phyloP scores from a whole-genome alignment of 345 rosid species.

The Acer campestre region DNA sequence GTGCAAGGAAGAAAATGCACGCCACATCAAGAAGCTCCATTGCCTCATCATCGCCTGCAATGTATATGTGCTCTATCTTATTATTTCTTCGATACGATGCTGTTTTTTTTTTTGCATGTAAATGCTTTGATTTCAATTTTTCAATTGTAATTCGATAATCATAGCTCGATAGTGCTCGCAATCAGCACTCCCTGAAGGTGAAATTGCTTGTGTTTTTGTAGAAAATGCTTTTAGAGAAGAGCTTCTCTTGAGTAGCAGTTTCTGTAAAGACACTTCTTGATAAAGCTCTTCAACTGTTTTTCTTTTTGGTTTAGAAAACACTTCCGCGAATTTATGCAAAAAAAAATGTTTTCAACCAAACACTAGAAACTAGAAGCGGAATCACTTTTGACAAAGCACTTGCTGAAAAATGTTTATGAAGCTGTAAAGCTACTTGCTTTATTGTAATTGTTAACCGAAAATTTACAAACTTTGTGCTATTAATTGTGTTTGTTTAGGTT shows the following conservation, averaged over 20 bases:
- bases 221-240: neutral
- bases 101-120: too few relatives aligned
- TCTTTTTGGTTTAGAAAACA: neutral
- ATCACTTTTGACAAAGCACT: too few relatives aligned
- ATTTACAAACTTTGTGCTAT: too few relatives aligned
- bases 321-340: too few relatives aligned
- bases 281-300: neutral
- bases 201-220: neutral
- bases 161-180: neutral
- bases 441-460: too few relatives aligned
- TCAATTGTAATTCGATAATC: neutral
- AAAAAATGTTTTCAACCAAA: too few relatives aligned
- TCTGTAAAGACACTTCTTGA: neutral
- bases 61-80: conserved; percentile 38
- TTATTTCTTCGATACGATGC: too few relatives aligned
- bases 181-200: neutral
- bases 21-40: conserved; percentile 73
- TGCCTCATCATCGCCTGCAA: conserved; percentile 72
- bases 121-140: neutral
- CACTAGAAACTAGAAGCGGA: too few relatives aligned
- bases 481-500: too few relatives aligned
- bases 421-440: too few relatives aligned
- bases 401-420: too few relatives aligned
- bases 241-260: neutral
- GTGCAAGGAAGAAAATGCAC: conserved; percentile 80